These are phyloP conservation scores for Botrytis fragariae DNA, from an alignment of 2,329 filamentous ascomycete genomes.

Conservation along the genomic window DNA sequence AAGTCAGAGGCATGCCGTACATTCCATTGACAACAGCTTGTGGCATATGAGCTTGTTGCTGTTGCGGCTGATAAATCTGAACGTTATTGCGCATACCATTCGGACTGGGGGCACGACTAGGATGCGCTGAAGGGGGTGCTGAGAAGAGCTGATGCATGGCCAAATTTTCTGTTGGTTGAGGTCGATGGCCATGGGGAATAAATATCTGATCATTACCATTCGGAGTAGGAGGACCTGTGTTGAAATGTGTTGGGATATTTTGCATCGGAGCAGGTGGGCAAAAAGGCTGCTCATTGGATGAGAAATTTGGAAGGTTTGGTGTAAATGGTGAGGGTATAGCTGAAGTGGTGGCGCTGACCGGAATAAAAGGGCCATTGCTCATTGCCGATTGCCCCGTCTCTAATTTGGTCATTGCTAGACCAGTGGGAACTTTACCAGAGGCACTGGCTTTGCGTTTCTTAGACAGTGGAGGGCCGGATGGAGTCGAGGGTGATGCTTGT, in stretches of 20 bases:
- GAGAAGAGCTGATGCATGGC: slow-evolving; percentile 66
- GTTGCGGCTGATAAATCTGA: slow-evolving; percentile 44
- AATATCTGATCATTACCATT: slow-evolving; percentile 60
- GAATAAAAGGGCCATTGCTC: slow-evolving; percentile 40
- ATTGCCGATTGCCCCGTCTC: slow-evolving; percentile 52
- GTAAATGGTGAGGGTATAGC: slow-evolving; percentile 54
- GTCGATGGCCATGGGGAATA: slow-evolving; percentile 56
- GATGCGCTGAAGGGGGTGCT: slow-evolving; percentile 67
- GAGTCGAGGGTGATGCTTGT: slow-evolving; percentile 64
- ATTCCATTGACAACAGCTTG: slow-evolving; percentile 50
- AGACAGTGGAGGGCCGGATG: slow-evolving; percentile 63
- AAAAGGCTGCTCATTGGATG: slow-evolving; percentile 39
- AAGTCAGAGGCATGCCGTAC: slow-evolving; percentile 50
- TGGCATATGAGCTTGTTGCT: slow-evolving; percentile 44
- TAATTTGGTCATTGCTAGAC: slow-evolving; percentile 77
- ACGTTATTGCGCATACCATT: slow-evolving; percentile 50
- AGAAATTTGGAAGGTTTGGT: slow-evolving; percentile 46
- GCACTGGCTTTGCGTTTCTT: slow-evolving; percentile 83
- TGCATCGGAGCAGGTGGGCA: slow-evolving; percentile 27
- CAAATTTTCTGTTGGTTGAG: slow-evolving; percentile 64
- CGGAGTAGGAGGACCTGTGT: slow-evolving; percentile 63
- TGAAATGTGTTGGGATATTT: slow-evolving; percentile 45
- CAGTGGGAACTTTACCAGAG: slow-evolving; percentile 66
- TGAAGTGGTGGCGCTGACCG: slow-evolving; percentile 38
- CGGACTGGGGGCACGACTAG: slow-evolving; percentile 77